These are phyloP conservation scores for Eutypella sp. DNA, from an alignment of 2,329 filamentous ascomycete genomes.

Conservation along the genomic window DNA sequence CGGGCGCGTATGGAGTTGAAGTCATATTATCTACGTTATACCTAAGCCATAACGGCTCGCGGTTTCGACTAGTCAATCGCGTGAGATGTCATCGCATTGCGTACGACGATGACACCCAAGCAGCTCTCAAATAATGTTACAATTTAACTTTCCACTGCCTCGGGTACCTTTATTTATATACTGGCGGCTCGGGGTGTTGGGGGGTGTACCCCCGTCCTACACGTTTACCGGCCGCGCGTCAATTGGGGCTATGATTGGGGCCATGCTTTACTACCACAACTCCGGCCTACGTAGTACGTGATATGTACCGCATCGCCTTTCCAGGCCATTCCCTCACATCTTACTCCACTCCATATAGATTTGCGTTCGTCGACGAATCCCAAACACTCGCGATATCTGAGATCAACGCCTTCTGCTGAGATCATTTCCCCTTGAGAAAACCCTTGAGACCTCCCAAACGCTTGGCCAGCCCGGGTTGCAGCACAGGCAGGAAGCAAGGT, in stretches of 20 bases:
- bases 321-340: neutral
- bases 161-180: neutral
- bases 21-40: too few species aligned
- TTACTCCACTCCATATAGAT: neutral
- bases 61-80: too few species aligned
- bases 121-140: too few species aligned
- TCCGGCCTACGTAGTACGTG: too few species aligned
- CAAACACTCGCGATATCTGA: neutral
- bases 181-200: too few species aligned
- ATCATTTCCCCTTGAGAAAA: neutral
- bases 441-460: neutral
- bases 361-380: neutral
- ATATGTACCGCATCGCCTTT: neutral
- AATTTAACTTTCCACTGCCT: neutral
- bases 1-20: too few species aligned
- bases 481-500: neutral
- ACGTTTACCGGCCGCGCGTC: slow-evolving; percentile 1
- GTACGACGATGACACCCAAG: too few species aligned
- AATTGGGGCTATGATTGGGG: neutral
- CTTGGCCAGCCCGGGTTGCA: neutral
- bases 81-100: too few species aligned
- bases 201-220: neutral
- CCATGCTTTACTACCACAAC: too few species aligned
- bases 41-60: too few species aligned
- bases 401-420: neutral